Base-by-base conservation (phyloP, 202 grass and related monocot genomes). In the Saccharum hybrid region DNA sequence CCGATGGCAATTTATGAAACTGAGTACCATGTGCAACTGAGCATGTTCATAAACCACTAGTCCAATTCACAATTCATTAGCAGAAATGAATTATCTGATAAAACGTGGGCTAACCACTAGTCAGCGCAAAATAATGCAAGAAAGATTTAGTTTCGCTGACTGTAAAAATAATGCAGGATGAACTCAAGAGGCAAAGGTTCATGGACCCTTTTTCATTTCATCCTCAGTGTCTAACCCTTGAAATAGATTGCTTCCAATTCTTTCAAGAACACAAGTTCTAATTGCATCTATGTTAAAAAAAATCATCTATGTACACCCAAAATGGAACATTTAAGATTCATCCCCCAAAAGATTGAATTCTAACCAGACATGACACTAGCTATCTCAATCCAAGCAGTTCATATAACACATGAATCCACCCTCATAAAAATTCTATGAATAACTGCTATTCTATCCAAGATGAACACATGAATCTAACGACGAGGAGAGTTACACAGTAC, bases 261-360 rank as follows among this genome's bases (percentile, higher is more conserved):
- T 36, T 71, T 38, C 26, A 34, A 46, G 21, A 87, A 83, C 21
- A 10, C 4, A 75, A 57, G 49, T 75, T 41, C 1, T 49, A 74
- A 48, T 8, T 65, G 22, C 1, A 19, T 30, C 21, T 36, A 79
- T n/a, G n/a, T 18, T 26, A 26, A 26, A 26, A 26, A 26, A 26
- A 26, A 26, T 1, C 26, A 26, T 26, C 26, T 26, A 26, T 26
- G 26, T 26, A 66, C 49, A 70, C 19, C 19, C 34, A 33, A 75
- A 31, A 74, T 37, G 48, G 23, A 68, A 12, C 0, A 41, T 13
- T 56, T 57, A 10, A 26, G 13, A 5, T 36, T 54, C 41, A 1
- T 66, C 46, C 42, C 51, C 10, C 26, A 49, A 66, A 36, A 2
- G 4, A 1, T 37, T 49, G 4, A 79, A 67, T 67, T 49, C 30